These are phyloP conservation scores for Camellia granthamiana DNA, from an alignment of 148 eudicot genomes.

Conservation along the genomic window DNA sequence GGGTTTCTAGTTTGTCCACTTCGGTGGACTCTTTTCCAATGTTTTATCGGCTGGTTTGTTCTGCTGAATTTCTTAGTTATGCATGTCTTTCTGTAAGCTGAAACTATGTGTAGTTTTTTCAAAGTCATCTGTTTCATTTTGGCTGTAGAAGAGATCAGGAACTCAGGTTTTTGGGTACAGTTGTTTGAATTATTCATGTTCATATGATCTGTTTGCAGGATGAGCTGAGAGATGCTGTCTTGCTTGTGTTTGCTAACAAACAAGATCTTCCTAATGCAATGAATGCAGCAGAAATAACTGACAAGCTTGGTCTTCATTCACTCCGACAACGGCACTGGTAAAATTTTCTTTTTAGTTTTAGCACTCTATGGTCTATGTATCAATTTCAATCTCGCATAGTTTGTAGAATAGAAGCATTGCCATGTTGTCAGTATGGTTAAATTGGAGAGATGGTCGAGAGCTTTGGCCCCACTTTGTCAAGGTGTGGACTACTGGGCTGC, in stretches of 20 bases:
- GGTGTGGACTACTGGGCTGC: no score
- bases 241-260: conserved; percentile 59
- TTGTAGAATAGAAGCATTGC: neutral
- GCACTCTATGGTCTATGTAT: neutral
- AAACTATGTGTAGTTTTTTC: neutral
- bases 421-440: neutral
- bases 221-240: conserved; percentile 53
- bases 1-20: neutral
- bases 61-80: neutral
- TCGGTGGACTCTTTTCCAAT: neutral
- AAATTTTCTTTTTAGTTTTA: conserved; percentile 10
- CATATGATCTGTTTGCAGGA: conserved; percentile 26
- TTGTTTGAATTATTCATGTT: neutral
- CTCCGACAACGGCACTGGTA: conserved; percentile 65
- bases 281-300: conserved; percentile 52
- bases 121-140: neutral
- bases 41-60: neutral
- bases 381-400: neutral
- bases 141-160: neutral
- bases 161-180: neutral
- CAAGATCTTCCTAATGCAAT: conserved; percentile 57
- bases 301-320: conserved; percentile 57
- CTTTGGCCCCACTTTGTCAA: neutral
- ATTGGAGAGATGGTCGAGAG: neutral
- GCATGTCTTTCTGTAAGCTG: neutral